Percentiles rank a stretch among this genome's conserved stretches.
phyloP scores from a whole-genome alignment of 2,329 filamentous ascomycete genomes.

The Pyrenophora seminiperda region DNA sequence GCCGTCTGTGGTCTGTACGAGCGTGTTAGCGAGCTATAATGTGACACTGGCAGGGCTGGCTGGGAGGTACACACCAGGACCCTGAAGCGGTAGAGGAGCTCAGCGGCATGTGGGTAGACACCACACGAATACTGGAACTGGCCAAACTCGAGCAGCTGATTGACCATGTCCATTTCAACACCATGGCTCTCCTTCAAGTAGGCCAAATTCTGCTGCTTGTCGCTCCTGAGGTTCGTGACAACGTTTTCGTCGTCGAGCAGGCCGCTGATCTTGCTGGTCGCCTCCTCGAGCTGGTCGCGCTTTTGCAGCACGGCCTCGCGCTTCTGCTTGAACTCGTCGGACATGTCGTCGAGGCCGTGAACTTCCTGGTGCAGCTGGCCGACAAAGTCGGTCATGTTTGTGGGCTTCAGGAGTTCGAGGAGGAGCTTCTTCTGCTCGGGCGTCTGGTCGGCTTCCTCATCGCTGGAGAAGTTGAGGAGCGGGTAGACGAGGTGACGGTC shows the following conservation, averaged over 20 bases:
- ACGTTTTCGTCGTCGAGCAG: slow-evolving; percentile 88
- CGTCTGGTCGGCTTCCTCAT: slow-evolving; percentile 76
- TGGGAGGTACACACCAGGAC: slow-evolving; percentile 65
- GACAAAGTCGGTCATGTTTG: slow-evolving; percentile 99
- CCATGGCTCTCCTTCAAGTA: slow-evolving; percentile 96
- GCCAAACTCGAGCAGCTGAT: slow-evolving; percentile 92
- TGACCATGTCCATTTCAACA: slow-evolving; percentile 93
- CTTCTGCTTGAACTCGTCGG: slow-evolving; percentile 86
- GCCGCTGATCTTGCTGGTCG: slow-evolving; percentile 85
- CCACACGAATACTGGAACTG: slow-evolving; percentile 98
- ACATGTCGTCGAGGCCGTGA: slow-evolving; percentile 75
- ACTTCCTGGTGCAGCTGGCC: slow-evolving; percentile 90
- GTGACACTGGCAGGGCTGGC: too few species aligned
- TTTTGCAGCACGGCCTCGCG: slow-evolving; percentile 84
- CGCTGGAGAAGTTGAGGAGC: slow-evolving; percentile 87
- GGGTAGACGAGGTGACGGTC: slow-evolving; percentile 97
- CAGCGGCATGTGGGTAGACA: slow-evolving; percentile 86
- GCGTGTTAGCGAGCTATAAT: slow-evolving; percentile 8
- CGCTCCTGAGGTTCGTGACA: slow-evolving; percentile 85
- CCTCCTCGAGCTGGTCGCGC: slow-evolving; percentile 82
- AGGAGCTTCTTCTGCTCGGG: slow-evolving; percentile 82
- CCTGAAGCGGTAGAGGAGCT: slow-evolving; percentile 96
- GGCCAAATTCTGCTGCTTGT: slow-evolving; percentile 98
- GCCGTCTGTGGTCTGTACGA: slow-evolving; percentile 79
- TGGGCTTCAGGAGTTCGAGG: slow-evolving; percentile 92